phyloP scores from a whole-genome alignment of 1,284 basidiomycete genomes.

The Exobasidium rhododendri region DNA sequence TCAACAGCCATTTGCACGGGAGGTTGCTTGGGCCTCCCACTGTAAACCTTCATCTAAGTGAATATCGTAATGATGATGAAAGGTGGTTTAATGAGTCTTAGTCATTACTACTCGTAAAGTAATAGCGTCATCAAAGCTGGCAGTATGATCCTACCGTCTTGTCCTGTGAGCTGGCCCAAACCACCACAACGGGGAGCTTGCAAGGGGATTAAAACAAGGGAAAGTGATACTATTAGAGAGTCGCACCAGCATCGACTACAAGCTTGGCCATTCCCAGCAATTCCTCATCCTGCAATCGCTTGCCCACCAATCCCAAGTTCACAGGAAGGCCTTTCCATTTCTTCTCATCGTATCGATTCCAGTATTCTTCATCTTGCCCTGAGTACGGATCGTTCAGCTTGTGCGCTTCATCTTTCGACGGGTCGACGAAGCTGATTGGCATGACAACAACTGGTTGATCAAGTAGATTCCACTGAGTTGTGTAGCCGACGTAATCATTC shows the following conservation, averaged over 20 bases:
- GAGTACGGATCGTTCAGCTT: constrained; percentile 14
- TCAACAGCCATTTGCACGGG: too few relatives aligned
- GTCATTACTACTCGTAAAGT: too few relatives aligned
- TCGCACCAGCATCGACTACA: constrained; percentile 29
- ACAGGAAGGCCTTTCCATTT: constrained; percentile 12
- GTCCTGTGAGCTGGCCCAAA: too few relatives aligned
- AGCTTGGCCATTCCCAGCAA: constrained; percentile 23
- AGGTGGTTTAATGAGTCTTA: too few relatives aligned
- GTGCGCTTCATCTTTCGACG: constrained; percentile 10
- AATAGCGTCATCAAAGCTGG: too few relatives aligned
- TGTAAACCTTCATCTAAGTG: too few relatives aligned
- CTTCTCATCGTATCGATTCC: constrained; percentile 17
- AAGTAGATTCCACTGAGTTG: constrained; percentile 67
- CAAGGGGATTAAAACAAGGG: too few relatives aligned
- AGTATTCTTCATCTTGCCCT: constrained; percentile 18
- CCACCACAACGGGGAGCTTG: too few relatives aligned
- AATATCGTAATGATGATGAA: too few relatives aligned
- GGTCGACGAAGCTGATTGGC: constrained; percentile 56
- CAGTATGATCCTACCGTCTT: too few relatives aligned
- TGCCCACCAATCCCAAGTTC: constrained; percentile 12
- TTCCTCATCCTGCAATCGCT: constrained; percentile 14
- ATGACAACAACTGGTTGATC: constrained; percentile 69
- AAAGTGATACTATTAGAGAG: constrained; percentile 11
- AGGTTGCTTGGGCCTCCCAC: too few relatives aligned
- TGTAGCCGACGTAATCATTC: constrained; percentile 60